phyloP scores from a whole-genome alignment of 1,284 basidiomycete genomes.

The Heimioporus retisporus region DNA sequence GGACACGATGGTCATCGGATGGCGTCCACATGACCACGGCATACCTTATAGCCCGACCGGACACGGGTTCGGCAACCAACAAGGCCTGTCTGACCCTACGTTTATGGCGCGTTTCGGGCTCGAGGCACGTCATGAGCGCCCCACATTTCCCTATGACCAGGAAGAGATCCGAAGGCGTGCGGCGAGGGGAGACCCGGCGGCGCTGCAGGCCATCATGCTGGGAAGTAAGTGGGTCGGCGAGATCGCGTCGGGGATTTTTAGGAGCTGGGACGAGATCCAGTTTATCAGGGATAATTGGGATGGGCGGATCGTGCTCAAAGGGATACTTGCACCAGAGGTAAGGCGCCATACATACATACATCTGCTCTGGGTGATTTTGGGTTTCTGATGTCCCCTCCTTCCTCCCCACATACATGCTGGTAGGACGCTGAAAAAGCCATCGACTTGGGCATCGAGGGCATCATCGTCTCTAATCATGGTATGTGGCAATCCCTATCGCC shows the following conservation, averaged over 20 bases:
- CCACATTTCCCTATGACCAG: slow-evolving; percentile 68
- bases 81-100: slow-evolving; percentile 74
- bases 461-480: slow-evolving; percentile 89
- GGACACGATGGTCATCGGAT: slow-evolving; percentile 74
- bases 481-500: neutral
- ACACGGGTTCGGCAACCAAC: slow-evolving; percentile 68
- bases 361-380: neutral
- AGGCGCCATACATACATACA: slow-evolving; percentile 5
- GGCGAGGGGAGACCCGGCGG: slow-evolving; percentile 58
- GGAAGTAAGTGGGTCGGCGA: slow-evolving; percentile 68
- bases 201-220: slow-evolving; percentile 53
- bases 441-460: slow-evolving; percentile 76
- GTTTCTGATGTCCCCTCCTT: neutral
- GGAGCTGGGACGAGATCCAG: slow-evolving; percentile 72
- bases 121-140: slow-evolving; percentile 54
- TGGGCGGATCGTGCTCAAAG: slow-evolving; percentile 76
- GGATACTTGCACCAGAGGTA: slow-evolving; percentile 66
- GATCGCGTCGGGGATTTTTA: slow-evolving; percentile 66
- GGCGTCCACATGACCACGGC: slow-evolving; percentile 75
- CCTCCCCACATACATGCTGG: neutral
- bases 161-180: slow-evolving; percentile 51
- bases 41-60: slow-evolving; percentile 69
- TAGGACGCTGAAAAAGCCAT: slow-evolving; percentile 79
- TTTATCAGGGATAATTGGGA: slow-evolving; percentile 76
- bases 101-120: slow-evolving; percentile 68